Evolutionary conservation across 192 early-diverging fungal species (phyloP).

Genomic region (Coemansia interrupta): DNA sequence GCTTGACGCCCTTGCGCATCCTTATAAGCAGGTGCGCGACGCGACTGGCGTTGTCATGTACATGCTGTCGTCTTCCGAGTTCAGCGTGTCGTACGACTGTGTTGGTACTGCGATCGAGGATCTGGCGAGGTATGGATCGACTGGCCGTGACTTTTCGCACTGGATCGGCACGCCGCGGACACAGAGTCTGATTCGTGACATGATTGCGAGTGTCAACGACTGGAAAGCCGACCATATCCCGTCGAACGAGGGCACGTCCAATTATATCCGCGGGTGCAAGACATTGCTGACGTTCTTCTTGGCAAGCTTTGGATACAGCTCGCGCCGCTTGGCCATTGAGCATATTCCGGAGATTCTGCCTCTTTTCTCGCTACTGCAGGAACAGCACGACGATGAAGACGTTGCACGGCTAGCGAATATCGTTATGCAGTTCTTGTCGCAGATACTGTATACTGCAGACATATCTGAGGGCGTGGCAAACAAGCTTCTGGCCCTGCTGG

Average conservation of each 20-base stretch:
- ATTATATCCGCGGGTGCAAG: slow-evolving; percentile 51
- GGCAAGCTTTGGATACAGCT: slow-evolving; percentile 24
- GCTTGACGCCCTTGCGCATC: slow-evolving; percentile 60
- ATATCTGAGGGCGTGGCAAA: slow-evolving; percentile 28
- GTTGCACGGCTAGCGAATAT: slow-evolving; percentile 26
- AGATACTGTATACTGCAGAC: slow-evolving; percentile 35
- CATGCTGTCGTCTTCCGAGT: slow-evolving; percentile 59
- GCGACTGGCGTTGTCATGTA: slow-evolving; percentile 70
- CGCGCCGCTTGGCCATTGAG: slow-evolving; percentile 30
- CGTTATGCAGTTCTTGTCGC: slow-evolving; percentile 34
- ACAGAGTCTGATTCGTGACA: slow-evolving; percentile 22
- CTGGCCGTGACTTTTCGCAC: slow-evolving; percentile 48
- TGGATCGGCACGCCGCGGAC: slow-evolving; percentile 39
- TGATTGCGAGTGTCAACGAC: slow-evolving; percentile 16
- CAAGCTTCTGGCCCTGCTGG: slow-evolving; percentile 33
- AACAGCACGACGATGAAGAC: slow-evolving; percentile 49
- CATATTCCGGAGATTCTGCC: slow-evolving; percentile 30
- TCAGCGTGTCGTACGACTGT: slow-evolving; percentile 56
- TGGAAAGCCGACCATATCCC: slow-evolving; percentile 45
- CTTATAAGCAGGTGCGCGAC: slow-evolving; percentile 89
- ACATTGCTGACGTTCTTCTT: slow-evolving; percentile 36
- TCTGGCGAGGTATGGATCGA: slow-evolving; percentile 34
- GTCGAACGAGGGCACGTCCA: slow-evolving; percentile 44
- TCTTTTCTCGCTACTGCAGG: slow-evolving; percentile 36
- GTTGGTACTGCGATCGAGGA: slow-evolving; percentile 48